A percentile compares a stretch with the other conserved stretches of the same genome.
Conservation (phyloP, 2,329 filamentous ascomycete genomes). For the Talaromyces sp. region DNA sequence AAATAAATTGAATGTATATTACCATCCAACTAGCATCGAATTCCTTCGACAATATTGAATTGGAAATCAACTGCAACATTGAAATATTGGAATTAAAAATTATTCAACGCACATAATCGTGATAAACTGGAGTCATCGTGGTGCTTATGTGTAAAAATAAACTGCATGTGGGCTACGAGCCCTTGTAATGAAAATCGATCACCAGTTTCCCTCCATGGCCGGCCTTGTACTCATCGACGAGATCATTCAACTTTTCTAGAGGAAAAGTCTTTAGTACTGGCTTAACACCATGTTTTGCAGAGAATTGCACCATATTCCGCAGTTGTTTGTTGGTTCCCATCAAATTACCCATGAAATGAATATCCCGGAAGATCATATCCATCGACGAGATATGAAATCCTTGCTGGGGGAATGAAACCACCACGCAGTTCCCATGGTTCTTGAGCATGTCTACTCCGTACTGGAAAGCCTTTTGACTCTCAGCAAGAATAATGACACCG, state of each 20-base stretch:
- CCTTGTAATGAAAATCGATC: constrained; percentile 9
- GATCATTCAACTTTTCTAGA: constrained; percentile 16
- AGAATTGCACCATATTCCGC: constrained; percentile 18
- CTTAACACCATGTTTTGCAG: constrained; percentile 16
- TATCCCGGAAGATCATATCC: constrained; percentile 21
- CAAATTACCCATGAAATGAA: constrained; percentile 17
- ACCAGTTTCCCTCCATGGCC: constrained; percentile 17
- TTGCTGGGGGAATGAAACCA: constrained; percentile 42
- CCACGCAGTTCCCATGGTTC: constrained; percentile 39
- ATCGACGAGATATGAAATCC: constrained; percentile 17
- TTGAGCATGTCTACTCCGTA: constrained; percentile 12
- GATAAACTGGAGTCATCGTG: background rate
- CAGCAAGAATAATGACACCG: constrained; percentile 43
- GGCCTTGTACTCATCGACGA: constrained; percentile 17
- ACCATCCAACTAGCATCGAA: background rate
- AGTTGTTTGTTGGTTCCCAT: constrained; percentile 17
- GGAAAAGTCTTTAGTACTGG: constrained; percentile 16
- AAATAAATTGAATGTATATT: background rate
- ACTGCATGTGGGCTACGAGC: background rate
- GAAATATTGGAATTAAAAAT: background rate
- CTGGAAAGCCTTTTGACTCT: constrained; percentile 12
- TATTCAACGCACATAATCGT: background rate
- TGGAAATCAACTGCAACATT: background rate
- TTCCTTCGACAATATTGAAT: background rate
- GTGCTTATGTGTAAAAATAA: background rate